Base-by-base conservation (phyloP, 805 yeast genomes). In the Candida rishiriensis region DNA sequence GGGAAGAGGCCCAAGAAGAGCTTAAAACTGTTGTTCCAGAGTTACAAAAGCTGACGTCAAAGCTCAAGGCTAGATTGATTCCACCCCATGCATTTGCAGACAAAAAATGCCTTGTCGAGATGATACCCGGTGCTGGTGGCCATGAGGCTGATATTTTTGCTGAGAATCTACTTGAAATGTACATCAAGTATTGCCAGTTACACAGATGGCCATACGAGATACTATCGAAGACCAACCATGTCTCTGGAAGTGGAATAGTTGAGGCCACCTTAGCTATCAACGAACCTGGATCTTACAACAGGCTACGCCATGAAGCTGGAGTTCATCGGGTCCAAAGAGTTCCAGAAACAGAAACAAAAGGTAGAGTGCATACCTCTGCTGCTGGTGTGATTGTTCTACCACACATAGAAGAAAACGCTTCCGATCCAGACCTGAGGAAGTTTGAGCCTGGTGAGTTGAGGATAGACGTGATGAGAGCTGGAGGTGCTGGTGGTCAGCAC, bases 401-500 rank as follows among this genome's bases (percentile, higher is more conserved):
- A 1, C 85, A 88, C 56, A 69, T 87, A 57, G 79, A 78, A 5
- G 79, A 78, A 18, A 70, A 66, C 10, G 78, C 77, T 43, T 72
- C 75, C 2, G 76, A 72, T 38, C 55, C 59, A 2, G 42, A 48
- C 16, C 38, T 47, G 13, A 68, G 91, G 35, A 77, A 78, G 44
- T 88, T 93, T 63, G 80, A 79, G 15, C 87, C 90, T 0, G 95
- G 86, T 2, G 99, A 93, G 56, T 81, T 93, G 17, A 75, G 97
- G 44, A 81, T 93, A 3, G 99, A 93, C 61, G 89, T 93, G n/a
- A 93, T 91, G 96, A 74, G 99, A 53, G 88, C 98, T 1, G 81
- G 96, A 44, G 99, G 99, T 3, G 85, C 93, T 51, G 99, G 99
- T 44, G 99, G 99, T 0, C 99, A 91, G 68, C 98, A 91, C 60